A percentile compares a stretch with the other conserved stretches of the same genome.
Evolutionary conservation across 805 yeast species (phyloP).

Genomic region (Saturnispora hagleri): DNA sequence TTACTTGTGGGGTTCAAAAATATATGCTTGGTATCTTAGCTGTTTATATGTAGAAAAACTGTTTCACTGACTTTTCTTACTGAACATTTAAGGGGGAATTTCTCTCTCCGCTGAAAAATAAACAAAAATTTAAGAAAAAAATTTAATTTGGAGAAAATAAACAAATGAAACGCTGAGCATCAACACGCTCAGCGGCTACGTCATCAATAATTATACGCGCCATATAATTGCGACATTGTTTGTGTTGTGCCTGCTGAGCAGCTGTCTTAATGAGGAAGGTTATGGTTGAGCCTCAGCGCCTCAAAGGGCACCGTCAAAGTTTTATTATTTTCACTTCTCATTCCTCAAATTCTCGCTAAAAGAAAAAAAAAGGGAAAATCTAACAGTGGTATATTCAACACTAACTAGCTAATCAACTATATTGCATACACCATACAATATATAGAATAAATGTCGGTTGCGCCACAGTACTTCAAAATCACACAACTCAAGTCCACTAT

Average conservation of each 20-base stretch:
- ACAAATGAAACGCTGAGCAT: neutral
- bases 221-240: neutral
- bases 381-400: neutral
- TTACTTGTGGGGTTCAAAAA: neutral
- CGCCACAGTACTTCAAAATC: conserved; percentile 44
- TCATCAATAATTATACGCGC: neutral
- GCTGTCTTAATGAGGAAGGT: neutral
- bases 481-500: conserved; percentile 76
- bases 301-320: neutral
- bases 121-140: neutral
- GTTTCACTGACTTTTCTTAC: neutral
- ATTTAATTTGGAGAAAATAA: neutral
- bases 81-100: neutral
- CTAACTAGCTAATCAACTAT: too few relatives aligned
- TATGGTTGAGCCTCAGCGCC: neutral
- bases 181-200: neutral
- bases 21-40: neutral
- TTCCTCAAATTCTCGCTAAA: too few relatives aligned
- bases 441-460: neutral
- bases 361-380: neutral
- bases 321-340: neutral
- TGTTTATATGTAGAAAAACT: neutral
- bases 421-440: too few relatives aligned
- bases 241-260: neutral
- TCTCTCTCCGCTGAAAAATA: neutral